These are phyloP conservation scores for Penstemon davidsonii DNA, from an alignment of 257 asterid species.

Conservation along the genomic window DNA sequence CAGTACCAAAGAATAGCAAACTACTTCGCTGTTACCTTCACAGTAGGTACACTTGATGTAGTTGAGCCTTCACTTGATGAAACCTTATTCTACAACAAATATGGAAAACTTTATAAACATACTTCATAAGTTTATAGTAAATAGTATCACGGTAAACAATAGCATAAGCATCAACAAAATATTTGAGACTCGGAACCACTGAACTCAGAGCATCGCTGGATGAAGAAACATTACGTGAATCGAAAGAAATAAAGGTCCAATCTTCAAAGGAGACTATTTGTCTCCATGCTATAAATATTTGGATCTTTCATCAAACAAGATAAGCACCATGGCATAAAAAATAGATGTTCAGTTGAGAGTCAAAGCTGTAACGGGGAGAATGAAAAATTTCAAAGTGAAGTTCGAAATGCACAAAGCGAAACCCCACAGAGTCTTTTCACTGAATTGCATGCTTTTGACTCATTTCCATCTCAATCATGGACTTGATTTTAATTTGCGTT, in stretches of 20 bases:
- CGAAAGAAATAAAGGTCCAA: neutral
- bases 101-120: neutral
- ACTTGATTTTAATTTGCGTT: no score
- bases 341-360: no score
- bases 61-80: slow-evolving; percentile 65
- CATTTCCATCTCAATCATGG: no score
- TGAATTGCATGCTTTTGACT: no score
- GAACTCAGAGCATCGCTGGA: neutral
- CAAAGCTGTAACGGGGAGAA: no score
- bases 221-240: neutral
- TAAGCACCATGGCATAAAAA: no score
- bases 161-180: slow-evolving; percentile 5
- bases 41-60: slow-evolving; percentile 47
- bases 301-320: neutral
- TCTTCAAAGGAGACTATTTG: no score
- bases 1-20: neutral
- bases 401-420: no score
- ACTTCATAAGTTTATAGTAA: neutral
- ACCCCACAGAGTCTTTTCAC: no score
- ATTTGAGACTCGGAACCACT: neutral
- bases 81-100: slow-evolving; percentile 49
- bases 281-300: neutral
- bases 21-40: slow-evolving; percentile 41
- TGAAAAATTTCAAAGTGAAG: no score
- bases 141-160: neutral